A percentile compares a stretch with the other conserved stretches of the same genome.
Evolutionary conservation across 805 yeast genomes (phyloP).

Genomic region (Candida nemodendra): DNA sequence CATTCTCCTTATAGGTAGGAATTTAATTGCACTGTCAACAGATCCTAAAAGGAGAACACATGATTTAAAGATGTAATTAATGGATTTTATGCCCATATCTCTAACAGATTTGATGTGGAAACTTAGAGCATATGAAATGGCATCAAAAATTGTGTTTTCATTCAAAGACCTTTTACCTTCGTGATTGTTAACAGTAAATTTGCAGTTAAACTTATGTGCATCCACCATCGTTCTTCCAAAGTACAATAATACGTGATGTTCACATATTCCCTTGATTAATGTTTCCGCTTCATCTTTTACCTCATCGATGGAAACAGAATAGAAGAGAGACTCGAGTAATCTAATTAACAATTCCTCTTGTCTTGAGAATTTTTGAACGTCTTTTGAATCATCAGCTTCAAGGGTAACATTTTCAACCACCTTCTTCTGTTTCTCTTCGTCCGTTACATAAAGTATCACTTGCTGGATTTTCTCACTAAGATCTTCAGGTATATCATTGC

Average conservation of each 20-base stretch:
- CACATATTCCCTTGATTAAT: slow-evolving; percentile 64
- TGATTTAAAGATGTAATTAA: slow-evolving; percentile 58
- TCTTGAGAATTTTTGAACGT: slow-evolving; percentile 48
- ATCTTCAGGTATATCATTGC: slow-evolving; percentile 46
- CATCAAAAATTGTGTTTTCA: slow-evolving; percentile 69
- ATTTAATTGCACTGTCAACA: slow-evolving; percentile 61
- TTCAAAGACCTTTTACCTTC: slow-evolving; percentile 74
- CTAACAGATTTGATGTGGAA: slow-evolving; percentile 71
- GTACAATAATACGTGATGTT: slow-evolving; percentile 77
- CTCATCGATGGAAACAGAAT: slow-evolving; percentile 72
- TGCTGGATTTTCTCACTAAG: slow-evolving; percentile 45
- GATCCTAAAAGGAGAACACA: slow-evolving; percentile 68
- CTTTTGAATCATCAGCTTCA: slow-evolving; percentile 44
- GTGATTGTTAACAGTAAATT: slow-evolving; percentile 72
- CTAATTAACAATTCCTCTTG: slow-evolving; percentile 66
- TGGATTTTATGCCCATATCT: slow-evolving; percentile 65
- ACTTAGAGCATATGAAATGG: slow-evolving; percentile 76
- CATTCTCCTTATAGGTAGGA: slow-evolving; percentile 73
- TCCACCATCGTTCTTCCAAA: slow-evolving; percentile 71
- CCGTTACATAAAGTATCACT: slow-evolving; percentile 46
- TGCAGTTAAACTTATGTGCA: slow-evolving; percentile 61
- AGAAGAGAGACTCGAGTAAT: slow-evolving; percentile 69
- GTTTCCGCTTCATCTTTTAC: slow-evolving; percentile 62
- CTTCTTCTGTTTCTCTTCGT: slow-evolving; percentile 24
- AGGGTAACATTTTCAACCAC: slow-evolving; percentile 22